Base-by-base conservation (phyloP, 2,329 filamentous ascomycete genomes). In the Colletotrichum sojae region DNA sequence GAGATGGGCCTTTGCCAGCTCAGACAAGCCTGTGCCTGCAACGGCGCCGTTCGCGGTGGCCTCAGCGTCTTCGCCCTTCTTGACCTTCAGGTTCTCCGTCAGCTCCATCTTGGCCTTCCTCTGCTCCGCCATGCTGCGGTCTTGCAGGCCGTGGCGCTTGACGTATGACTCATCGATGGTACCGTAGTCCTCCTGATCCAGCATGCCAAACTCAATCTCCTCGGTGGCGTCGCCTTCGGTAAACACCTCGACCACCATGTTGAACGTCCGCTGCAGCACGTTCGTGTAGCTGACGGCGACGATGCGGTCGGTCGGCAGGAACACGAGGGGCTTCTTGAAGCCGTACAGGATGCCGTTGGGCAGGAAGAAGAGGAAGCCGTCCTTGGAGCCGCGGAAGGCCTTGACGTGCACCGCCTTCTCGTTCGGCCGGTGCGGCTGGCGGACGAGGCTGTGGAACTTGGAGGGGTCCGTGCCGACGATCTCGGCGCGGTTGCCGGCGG, bases 321-420 rank as follows among this genome's bases (percentile, higher is more conserved):
- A 92, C 22, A 91, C 79, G 2, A 92, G 77, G 0, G 90, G 90
- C 78, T 92, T 92, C 79, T 91, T 92, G 82, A 90, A 92, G 0
- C 85, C 90, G 89, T 90, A 92, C 8, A 92, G 76, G 62, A 92
- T 91, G 15, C 90, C 90, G 27, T 84, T 89, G 39, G 89, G 85
- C 16, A 92, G 80, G 75, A 92, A 91, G 75, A 91, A 92, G 1
- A 92, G 81, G 72, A 86, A 91, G 0, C 90, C 90, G 68, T 92
- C 90, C 76, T 92, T 92, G 67, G 86, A 90, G 20, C 90, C 90
- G 52, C 90, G 83, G 78, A 91, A 91, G 1, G 86, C 90, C 73
- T 87, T 89, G 52, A 92, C 86, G 72, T 91, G 89, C 18, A 91
- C 89, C 0, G 90, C 89, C 74, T 86, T 87, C 71, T 92, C 90